Percentiles rank a stretch among this genome's conserved stretches.
Conservation (phyloP, 805 yeast species). For the Candida nonsorbophila region DNA sequence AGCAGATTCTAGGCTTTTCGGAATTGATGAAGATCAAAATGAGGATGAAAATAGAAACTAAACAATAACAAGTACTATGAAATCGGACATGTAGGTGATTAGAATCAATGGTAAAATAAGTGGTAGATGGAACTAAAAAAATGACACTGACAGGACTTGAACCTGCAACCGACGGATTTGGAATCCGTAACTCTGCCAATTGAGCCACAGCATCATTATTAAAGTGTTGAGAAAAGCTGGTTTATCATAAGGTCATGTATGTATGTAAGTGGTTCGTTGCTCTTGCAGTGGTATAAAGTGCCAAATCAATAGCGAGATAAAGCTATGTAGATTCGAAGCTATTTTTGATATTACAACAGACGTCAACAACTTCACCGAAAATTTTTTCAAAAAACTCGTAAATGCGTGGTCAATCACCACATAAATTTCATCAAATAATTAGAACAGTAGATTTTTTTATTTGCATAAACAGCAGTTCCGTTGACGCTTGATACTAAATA, state of each 20-base stretch:
- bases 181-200: slow-evolving; percentile 41
- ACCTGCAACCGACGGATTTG: slow-evolving; percentile 81
- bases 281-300: no score
- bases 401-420: no score
- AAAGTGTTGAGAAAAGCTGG: no score
- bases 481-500: no score
- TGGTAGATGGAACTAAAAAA: slow-evolving; percentile 3
- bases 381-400: no score
- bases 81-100: neutral
- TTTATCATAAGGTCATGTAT: neutral
- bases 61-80: neutral
- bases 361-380: no score
- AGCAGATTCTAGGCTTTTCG: slow-evolving; percentile 10
- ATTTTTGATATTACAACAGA: no score
- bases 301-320: no score
- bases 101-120: neutral
- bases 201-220: slow-evolving; percentile 36
- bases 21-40: slow-evolving; percentile 10
- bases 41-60: slow-evolving; percentile 4
- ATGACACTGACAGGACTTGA: slow-evolving; percentile 75
- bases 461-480: no score
- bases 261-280: neutral
- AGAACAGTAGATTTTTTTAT: no score
- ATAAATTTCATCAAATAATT: no score
- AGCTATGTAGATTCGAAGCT: no score